Percentiles rank a stretch among this genome's conserved stretches.
These are phyloP conservation scores for Calonectria hongkongensis DNA, from an alignment of 2,329 filamentous ascomycete species.

Conservation along the genomic window DNA sequence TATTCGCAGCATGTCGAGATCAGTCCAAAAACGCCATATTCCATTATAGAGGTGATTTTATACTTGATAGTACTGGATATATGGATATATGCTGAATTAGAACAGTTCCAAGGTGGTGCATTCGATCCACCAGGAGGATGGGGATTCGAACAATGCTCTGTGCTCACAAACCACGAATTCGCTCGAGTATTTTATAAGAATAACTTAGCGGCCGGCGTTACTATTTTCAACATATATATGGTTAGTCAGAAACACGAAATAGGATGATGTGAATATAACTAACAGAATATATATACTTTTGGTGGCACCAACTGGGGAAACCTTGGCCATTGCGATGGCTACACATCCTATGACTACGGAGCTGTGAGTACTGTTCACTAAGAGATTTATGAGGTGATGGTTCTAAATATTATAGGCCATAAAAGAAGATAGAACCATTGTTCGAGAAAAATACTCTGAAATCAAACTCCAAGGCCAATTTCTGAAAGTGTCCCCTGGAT, in stretches of 20 bases:
- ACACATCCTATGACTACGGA: slow-evolving; percentile 75
- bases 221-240: slow-evolving; percentile 86
- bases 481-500: slow-evolving; percentile 81
- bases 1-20: slow-evolving; percentile 73
- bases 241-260: slow-evolving; percentile 57
- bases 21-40: slow-evolving; percentile 80
- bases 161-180: slow-evolving; percentile 82
- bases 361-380: slow-evolving; percentile 56
- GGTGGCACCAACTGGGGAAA: slow-evolving; percentile 93
- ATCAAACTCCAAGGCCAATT: slow-evolving; percentile 86
- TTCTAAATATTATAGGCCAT: slow-evolving; percentile 63
- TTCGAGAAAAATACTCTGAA: slow-evolving; percentile 86
- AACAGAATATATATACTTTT: slow-evolving; percentile 63
- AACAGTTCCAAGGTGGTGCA: slow-evolving; percentile 80
- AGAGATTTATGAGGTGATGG: not conserved
- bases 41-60: slow-evolving; percentile 65
- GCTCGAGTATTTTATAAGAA: slow-evolving; percentile 89
- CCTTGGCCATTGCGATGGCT: slow-evolving; percentile 80
- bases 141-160: slow-evolving; percentile 80
- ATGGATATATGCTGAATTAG: not conserved
- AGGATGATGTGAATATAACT: slow-evolving; percentile 9
- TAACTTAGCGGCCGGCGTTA: slow-evolving; percentile 78
- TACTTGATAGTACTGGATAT: fast-evolving
- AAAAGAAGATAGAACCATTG: slow-evolving; percentile 80
- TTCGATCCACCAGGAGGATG: slow-evolving; percentile 85